phyloP scores from a whole-genome alignment of 2,329 filamentous ascomycete species.

The Ophiostoma novo-ulmi region DNA sequence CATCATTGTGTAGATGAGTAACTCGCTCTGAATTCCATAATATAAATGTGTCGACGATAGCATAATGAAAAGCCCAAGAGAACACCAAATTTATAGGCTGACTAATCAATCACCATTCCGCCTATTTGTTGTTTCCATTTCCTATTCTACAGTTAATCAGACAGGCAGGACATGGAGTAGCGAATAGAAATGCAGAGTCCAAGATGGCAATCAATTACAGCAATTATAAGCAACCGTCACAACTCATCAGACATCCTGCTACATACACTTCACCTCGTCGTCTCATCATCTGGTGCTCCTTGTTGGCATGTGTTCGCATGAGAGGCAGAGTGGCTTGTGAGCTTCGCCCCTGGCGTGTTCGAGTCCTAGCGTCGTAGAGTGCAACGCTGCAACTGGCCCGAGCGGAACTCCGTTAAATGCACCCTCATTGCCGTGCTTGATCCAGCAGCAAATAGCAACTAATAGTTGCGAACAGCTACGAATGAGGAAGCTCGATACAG shows the following conservation, averaged over 20 bases:
- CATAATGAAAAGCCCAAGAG: too few species aligned
- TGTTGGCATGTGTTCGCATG: not conserved
- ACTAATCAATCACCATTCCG: not conserved
- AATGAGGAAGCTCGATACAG: too few species aligned
- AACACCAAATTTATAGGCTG: not conserved
- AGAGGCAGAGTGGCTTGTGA: not conserved
- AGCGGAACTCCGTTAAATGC: not conserved
- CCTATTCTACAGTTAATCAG: not conserved
- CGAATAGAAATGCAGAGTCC: not conserved
- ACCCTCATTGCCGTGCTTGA: not conserved
- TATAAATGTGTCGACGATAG: not conserved
- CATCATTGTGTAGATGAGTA: too few species aligned
- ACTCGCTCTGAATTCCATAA: too few species aligned
- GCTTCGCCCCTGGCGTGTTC: conserved; percentile 1
- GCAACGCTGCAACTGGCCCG: conserved; percentile 4
- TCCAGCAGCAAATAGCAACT: not conserved
- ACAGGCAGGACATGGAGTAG: too few species aligned
- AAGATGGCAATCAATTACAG: not conserved
- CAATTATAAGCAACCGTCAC: not conserved
- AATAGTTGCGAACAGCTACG: too few species aligned
- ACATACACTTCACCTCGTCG: not conserved
- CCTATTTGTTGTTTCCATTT: not conserved
- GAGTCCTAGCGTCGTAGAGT: not conserved
- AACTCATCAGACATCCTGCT: not conserved
- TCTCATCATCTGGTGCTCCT: not conserved